Evolutionary conservation across 257 asterid species (phyloP), one percentile per base, ranked within the genome.

Genomic region (Forsythia viridissima): DNA sequence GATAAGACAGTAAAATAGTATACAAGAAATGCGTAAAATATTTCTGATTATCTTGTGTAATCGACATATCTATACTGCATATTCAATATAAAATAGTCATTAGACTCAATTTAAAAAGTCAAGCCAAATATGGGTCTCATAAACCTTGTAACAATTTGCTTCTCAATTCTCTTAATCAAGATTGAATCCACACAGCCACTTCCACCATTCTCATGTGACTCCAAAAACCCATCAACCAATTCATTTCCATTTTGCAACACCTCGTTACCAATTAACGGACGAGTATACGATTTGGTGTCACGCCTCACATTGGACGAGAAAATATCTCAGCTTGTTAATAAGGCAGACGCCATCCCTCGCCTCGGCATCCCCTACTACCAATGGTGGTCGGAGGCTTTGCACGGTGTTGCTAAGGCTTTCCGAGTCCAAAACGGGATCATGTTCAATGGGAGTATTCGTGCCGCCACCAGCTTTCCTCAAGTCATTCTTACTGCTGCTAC

Each of bases 401-500:
- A 89, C 20, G 91, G 92, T 7, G 89, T 89, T 20, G 87, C 89
- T 9, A 20, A 70, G 61, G 89, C 88, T 20, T 0, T 0, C 40
- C 83, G 86, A 5, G 88, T 80, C 9, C 88, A 84, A 38, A 76
- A 74, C 13, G 90, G 88, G 2, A 65, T 88, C n/a, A 41, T 81
- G 20, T 88, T 86, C 82, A 80, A 80, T 0, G 87, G 88, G 74
- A 78, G 71, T 2, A 84, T 88, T 8, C 16, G 73, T 16, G 81
- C 90, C 0, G 90, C 91, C 59, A 88, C 91, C 5, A 88, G 91
- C 24, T 88, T 88, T 69, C 91, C 91, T 37, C 98, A 93, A 71
- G 96, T 93, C 66, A 91, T 93, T 73, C 97, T 93, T 73, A 87
- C 96, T 24, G 93, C 97, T 30, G 88, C 98, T 34, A 65, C 91